phyloP scores from a whole-genome alignment of 1,139 yeast genomes.

The Scheffersomyces illinoinensis region DNA sequence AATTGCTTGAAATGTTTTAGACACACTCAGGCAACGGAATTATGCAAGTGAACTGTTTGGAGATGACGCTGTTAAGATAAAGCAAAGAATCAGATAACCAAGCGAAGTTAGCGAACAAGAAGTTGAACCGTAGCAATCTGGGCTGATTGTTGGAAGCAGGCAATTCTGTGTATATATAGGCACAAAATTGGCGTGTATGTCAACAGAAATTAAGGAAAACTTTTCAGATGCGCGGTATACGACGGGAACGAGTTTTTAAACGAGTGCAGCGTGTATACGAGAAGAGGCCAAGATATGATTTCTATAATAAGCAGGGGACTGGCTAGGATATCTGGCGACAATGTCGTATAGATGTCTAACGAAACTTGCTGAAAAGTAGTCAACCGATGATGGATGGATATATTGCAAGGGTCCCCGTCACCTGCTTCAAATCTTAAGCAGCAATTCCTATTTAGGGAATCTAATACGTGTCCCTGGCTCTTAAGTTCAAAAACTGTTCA shows the following conservation, averaged over 20 bases:
- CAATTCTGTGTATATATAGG: neutral
- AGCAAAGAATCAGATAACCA: neutral
- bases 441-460: too few species aligned
- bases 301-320: too few species aligned
- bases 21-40: neutral
- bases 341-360: too few species aligned
- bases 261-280: too few species aligned
- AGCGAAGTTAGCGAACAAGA: neutral
- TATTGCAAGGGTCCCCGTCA: too few species aligned
- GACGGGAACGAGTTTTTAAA: constrained; percentile 8
- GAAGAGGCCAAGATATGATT: too few species aligned
- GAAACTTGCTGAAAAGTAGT: too few species aligned
- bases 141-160: neutral
- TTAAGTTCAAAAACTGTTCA: too few species aligned
- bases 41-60: neutral
- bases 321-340: too few species aligned
- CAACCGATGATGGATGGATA: too few species aligned
- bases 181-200: neutral
- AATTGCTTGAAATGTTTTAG: neutral
- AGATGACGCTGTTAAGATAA: neutral
- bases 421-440: too few species aligned
- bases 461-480: too few species aligned
- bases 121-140: neutral
- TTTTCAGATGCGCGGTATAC: constrained; percentile 3
- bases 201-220: neutral